Conservation (phyloP, 768 basidiomycete genomes). For the Pleurotus djamor region DNA sequence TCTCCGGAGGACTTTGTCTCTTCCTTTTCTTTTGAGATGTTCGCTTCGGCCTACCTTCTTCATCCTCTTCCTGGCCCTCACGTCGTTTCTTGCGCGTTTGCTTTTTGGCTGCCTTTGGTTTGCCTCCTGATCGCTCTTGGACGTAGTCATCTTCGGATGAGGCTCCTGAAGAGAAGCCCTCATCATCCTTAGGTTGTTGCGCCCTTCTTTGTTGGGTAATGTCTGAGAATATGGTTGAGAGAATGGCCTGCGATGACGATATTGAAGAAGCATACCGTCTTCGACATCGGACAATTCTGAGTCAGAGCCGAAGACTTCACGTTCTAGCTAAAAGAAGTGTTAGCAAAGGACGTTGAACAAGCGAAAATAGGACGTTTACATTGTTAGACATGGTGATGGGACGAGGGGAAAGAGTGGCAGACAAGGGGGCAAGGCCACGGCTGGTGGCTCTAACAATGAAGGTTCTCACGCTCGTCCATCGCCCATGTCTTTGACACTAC, state of each 20-base stretch:
- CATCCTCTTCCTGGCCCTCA: conserved; percentile 23
- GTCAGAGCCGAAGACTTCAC: conserved; percentile 79
- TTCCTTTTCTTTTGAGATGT: conserved; percentile 46
- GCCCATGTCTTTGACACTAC: no score
- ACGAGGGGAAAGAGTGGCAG: not conserved
- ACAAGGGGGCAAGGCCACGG: no score
- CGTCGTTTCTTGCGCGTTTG: conserved; percentile 19
- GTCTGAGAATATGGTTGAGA: conserved; percentile 7
- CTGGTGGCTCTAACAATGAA: no score
- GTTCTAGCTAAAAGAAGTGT: conserved; percentile 26
- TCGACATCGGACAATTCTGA: conserved; percentile 85
- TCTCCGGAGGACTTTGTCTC: conserved; percentile 57
- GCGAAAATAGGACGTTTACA: not conserved
- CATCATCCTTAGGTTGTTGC: conserved; percentile 42
- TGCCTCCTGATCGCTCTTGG: conserved; percentile 25
- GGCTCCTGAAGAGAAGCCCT: conserved; percentile 48
- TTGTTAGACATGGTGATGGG: not conserved
- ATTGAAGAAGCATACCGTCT: conserved; percentile 34
- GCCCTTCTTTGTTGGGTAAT: conserved; percentile 19
- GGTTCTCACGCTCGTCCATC: no score
- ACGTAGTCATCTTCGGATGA: conserved; percentile 53
- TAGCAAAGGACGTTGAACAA: not conserved
- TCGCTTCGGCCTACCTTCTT: conserved; percentile 27
- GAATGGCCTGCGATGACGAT: not conserved
- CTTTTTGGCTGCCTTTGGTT: conserved; percentile 26